These are phyloP conservation scores for Scedosporium aurantiacum DNA, from an alignment of 2,329 filamentous ascomycete genomes.

Conservation along the genomic window DNA sequence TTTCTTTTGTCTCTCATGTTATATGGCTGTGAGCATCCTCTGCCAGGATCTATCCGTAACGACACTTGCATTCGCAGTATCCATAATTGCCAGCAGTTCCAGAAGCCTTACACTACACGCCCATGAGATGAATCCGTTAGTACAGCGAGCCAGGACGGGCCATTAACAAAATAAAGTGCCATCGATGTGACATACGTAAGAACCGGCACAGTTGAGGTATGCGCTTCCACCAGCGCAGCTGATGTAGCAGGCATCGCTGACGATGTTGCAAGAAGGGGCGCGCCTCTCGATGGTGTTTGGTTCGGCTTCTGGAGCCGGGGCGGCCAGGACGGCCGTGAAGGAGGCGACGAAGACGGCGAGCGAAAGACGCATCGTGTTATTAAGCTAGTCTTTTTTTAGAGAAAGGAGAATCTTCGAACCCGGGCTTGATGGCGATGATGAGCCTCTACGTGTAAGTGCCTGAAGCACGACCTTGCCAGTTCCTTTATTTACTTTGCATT, in stretches of 20 bases:
- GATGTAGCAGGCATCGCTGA: slow-evolving; percentile 1
- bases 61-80: background rate
- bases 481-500: too few species aligned
- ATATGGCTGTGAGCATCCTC: background rate
- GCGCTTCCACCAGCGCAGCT: background rate
- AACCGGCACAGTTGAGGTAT: background rate
- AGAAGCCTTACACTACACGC: background rate
- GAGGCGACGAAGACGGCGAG: slow-evolving; percentile 15
- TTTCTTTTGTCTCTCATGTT: background rate
- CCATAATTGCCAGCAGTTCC: background rate
- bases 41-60: background rate
- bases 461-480: background rate
- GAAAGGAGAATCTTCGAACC: background rate
- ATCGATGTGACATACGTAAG: background rate
- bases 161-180: background rate
- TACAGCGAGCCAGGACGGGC: background rate
- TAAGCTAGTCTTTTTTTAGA: background rate
- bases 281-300: background rate
- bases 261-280: slow-evolving; percentile 1
- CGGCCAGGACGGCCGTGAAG: slow-evolving; percentile 15
- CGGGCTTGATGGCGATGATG: too few species aligned
- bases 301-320: slow-evolving; percentile 15
- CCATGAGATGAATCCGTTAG: background rate
- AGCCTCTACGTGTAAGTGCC: background rate
- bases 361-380: slow-evolving; percentile 20